phyloP scores from a whole-genome alignment of 768 basidiomycete genomes.

The Mycena alexandri region DNA sequence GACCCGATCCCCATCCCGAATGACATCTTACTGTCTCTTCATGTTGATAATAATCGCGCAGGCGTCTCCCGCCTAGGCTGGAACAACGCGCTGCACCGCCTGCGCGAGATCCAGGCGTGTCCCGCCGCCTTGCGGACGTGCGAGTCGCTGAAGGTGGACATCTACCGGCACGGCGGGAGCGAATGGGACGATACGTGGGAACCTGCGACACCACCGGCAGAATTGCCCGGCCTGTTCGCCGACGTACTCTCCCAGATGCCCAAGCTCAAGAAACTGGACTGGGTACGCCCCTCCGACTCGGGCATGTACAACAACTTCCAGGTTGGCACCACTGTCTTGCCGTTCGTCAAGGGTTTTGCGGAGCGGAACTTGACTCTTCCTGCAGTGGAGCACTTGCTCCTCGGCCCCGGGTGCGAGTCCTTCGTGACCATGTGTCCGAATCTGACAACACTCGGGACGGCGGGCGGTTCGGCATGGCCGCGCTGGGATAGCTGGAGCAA shows the following conservation, averaged over 20 bases:
- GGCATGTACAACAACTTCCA: slow-evolving; percentile 13
- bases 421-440: slow-evolving; percentile 18
- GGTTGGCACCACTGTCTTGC: slow-evolving; percentile 17
- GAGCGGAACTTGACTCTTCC: slow-evolving; percentile 23
- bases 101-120: slow-evolving; percentile 23
- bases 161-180: slow-evolving; percentile 20
- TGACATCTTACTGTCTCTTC: slow-evolving; percentile 18
- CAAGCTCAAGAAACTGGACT: slow-evolving; percentile 20
- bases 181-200: slow-evolving; percentile 18
- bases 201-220: slow-evolving; percentile 21
- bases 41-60: slow-evolving; percentile 20
- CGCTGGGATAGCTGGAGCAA: slow-evolving; percentile 17
- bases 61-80: slow-evolving; percentile 18
- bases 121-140: slow-evolving; percentile 21
- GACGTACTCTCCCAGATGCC: slow-evolving; percentile 21
- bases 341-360: slow-evolving; percentile 16
- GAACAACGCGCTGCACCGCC: slow-evolving; percentile 20
- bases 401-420: slow-evolving; percentile 20
- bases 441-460: slow-evolving; percentile 21
- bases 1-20: slow-evolving; percentile 19
- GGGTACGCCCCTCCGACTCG: slow-evolving; percentile 18
- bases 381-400: slow-evolving; percentile 20
- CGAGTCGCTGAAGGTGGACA: slow-evolving; percentile 20
- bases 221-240: slow-evolving; percentile 14
- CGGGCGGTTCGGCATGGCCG: slow-evolving; percentile 16